phyloP scores from a whole-genome alignment of 202 grass and related monocot species.

The Cymbopogon flexuosus region DNA sequence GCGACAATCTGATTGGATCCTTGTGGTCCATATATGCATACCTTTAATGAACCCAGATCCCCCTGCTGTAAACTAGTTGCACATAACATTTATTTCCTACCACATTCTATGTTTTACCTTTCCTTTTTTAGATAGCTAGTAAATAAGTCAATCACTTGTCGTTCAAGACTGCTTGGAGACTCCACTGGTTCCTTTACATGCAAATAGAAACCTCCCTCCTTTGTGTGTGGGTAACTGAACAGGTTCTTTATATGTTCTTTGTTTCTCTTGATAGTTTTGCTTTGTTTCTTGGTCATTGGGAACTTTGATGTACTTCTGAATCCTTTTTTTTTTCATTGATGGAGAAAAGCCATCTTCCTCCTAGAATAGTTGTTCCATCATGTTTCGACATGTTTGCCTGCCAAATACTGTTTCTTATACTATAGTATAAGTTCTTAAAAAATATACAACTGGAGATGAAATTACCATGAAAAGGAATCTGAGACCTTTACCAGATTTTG shows the following conservation, averaged over 20 bases:
- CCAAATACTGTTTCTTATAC: not conserved
- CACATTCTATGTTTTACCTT: conserved; percentile 14
- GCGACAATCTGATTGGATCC: not conserved
- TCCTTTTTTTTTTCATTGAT: not conserved
- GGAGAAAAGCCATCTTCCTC: not conserved
- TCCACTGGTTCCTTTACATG: conserved; percentile 15
- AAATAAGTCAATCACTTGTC: not conserved
- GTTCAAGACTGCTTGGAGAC: conserved; percentile 29
- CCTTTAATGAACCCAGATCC: not conserved
- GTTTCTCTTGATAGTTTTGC: conserved; percentile 3
- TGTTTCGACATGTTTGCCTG: conserved; percentile 13
- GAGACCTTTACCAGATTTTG: not conserved
- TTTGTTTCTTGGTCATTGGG: not conserved
- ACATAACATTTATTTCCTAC: not conserved
- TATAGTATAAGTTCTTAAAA: not conserved
- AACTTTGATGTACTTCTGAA: not conserved
- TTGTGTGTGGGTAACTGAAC: not conserved
- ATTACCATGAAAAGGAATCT: not conserved
- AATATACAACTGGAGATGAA: conserved; percentile 17
- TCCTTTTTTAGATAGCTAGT: conserved; percentile 5
- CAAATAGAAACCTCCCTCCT: not conserved
- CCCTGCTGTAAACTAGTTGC: not conserved
- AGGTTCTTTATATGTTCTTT: not conserved
- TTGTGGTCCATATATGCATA: not conserved
- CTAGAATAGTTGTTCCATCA: not conserved